Evolutionary conservation across 2,329 filamentous ascomycete genomes (phyloP).

Genomic region (Cercospora sp.): DNA sequence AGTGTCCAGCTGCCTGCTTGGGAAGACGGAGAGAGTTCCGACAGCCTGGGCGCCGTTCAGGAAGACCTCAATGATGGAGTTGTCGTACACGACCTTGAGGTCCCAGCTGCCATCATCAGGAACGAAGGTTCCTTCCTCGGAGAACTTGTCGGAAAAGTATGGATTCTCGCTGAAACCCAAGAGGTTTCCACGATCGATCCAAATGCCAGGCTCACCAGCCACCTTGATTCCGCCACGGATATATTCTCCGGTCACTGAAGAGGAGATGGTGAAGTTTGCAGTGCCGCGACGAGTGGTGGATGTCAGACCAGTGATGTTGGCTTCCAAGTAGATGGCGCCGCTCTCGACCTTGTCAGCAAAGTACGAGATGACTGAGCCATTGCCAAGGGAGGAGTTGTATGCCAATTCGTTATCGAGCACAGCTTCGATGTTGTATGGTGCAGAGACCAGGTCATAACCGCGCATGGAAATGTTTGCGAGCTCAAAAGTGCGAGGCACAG

Average conservation of each 20-base stretch:
- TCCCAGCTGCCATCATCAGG: constrained; percentile 38
- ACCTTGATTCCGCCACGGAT: constrained; percentile 53
- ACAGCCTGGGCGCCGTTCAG: constrained; percentile 53
- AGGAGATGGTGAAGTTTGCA: constrained; percentile 56
- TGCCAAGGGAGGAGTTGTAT: constrained; percentile 48
- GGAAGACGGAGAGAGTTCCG: constrained; percentile 55
- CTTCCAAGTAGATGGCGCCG: constrained; percentile 56
- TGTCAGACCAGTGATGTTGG: constrained; percentile 52
- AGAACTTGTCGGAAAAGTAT: constrained; percentile 59
- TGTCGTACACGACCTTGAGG: constrained; percentile 55
- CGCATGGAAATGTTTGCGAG: constrained; percentile 53
- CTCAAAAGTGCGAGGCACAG: constrained; percentile 53
- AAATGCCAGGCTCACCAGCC: constrained; percentile 43
- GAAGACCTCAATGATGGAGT: constrained; percentile 58
- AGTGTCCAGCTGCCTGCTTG: constrained; percentile 45
- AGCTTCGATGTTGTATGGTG: constrained; percentile 52
- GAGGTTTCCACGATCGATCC: constrained; percentile 53
- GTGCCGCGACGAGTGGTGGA: constrained; percentile 38
- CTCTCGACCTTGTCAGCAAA: constrained; percentile 51
- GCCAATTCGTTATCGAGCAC: constrained; percentile 51
- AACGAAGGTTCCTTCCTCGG: constrained; percentile 35
- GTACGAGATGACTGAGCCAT: constrained; percentile 52
- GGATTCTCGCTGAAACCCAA: constrained; percentile 52
- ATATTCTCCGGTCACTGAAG: constrained; percentile 51
- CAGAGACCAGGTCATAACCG: constrained; percentile 55